Conservation (phyloP, 2,329 filamentous ascomycete genomes). For the Hypocreales sp. region DNA sequence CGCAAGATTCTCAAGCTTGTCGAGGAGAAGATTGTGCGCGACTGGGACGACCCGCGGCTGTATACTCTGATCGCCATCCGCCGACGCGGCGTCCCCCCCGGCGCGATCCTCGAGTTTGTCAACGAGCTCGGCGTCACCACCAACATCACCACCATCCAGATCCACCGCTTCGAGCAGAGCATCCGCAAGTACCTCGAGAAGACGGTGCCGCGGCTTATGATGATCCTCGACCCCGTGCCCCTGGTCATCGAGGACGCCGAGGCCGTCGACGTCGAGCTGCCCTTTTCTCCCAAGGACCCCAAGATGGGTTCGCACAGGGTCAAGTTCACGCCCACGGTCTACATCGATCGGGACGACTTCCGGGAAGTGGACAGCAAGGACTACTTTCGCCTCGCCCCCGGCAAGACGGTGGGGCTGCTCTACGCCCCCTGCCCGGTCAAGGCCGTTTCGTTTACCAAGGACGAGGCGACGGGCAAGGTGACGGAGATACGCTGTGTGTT, state of each 20-base stretch:
- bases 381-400: conserved; percentile 68
- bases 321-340: conserved; percentile 60
- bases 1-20: conserved; percentile 71
- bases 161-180: conserved; percentile 68
- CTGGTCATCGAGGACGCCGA: conserved; percentile 70
- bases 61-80: conserved; percentile 78
- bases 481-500: conserved; percentile 47
- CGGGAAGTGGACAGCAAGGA: conserved; percentile 58
- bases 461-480: conserved; percentile 46
- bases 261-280: conserved; percentile 45
- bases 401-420: conserved; percentile 61
- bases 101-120: conserved; percentile 77
- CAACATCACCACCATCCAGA: conserved; percentile 62
- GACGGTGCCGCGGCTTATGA: conserved; percentile 77
- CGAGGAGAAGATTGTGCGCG: conserved; percentile 59
- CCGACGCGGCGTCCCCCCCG: conserved; percentile 73
- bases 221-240: conserved; percentile 73
- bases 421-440: conserved; percentile 58
- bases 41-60: conserved; percentile 82
- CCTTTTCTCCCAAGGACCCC: conserved; percentile 72
- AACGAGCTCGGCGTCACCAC: conserved; percentile 87
- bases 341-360: conserved; percentile 75
- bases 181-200: conserved; percentile 77
- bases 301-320: conserved; percentile 45
- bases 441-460: conserved; percentile 54